These are phyloP conservation scores for Schoenoplectus tabernaemontani DNA, from an alignment of 202 grass and related monocot genomes.

Conservation along the genomic window DNA sequence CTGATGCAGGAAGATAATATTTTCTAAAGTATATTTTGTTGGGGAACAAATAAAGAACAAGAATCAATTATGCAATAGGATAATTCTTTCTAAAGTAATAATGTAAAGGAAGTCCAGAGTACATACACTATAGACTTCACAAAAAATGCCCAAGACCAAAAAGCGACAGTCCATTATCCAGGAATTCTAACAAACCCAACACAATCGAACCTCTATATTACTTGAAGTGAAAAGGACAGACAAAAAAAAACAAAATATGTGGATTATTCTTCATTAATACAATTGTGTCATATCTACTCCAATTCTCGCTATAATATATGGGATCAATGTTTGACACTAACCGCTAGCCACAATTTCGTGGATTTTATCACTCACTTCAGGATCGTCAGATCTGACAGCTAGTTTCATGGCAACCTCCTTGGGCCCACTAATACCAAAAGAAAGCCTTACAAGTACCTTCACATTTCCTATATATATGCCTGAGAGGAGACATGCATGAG, in stretches of 20 bases:
- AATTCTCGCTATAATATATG: background rate
- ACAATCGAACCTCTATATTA: slow-evolving; percentile 9
- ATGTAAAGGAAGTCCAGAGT: background rate
- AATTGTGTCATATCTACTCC: slow-evolving; percentile 5
- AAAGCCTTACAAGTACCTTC: slow-evolving; percentile 72
- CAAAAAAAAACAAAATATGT: slow-evolving; percentile 10
- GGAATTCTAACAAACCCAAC: slow-evolving; percentile 2
- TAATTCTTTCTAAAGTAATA: background rate
- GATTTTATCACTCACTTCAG: slow-evolving; percentile 77
- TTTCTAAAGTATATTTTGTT: too few relatives aligned
- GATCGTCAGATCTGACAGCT: slow-evolving; percentile 82
- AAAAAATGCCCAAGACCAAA: background rate
- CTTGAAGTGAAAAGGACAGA: slow-evolving; percentile 7
- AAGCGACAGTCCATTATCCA: slow-evolving; percentile 4
- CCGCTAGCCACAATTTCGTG: slow-evolving; percentile 90
- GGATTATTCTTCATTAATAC: slow-evolving; percentile 17
- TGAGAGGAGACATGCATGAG: slow-evolving; percentile 82
- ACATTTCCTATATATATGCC: slow-evolving; percentile 71
- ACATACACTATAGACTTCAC: slow-evolving; percentile 6
- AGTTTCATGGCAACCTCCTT: slow-evolving; percentile 99
- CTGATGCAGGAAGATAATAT: too few relatives aligned
- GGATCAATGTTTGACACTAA: slow-evolving; percentile 21
- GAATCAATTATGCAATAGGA: background rate
- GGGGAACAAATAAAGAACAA: too few relatives aligned
- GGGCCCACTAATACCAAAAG: slow-evolving; percentile 83